Evolutionary conservation across 2,329 filamentous ascomycete genomes (phyloP).

Genomic region (Neurospora sp.): DNA sequence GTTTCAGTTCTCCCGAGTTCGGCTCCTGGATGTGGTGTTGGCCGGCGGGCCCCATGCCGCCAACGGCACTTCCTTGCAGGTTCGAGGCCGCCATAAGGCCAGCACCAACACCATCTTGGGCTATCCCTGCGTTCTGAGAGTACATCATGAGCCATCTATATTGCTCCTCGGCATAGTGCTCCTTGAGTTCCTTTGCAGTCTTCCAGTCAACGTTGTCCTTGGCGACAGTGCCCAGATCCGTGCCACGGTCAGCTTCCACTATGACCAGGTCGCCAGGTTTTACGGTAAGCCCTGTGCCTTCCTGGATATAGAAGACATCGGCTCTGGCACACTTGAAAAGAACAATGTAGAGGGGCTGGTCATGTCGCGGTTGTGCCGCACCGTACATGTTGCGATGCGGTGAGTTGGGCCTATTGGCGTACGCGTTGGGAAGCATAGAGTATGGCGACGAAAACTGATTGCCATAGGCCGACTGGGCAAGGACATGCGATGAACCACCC

Average conservation of each 20-base stretch:
- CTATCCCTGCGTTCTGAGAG: conserved; percentile 62
- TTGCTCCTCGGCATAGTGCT: conserved; percentile 87
- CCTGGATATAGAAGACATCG: conserved; percentile 94
- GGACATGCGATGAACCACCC: conserved; percentile 26
- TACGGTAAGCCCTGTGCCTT: conserved; percentile 84
- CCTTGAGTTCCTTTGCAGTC: conserved; percentile 78
- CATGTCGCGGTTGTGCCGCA: conserved; percentile 50
- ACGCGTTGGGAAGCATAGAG: conserved; percentile 33
- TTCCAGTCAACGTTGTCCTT: conserved; percentile 82
- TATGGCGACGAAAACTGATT: conserved; percentile 38
- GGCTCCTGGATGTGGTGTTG: conserved; percentile 66
- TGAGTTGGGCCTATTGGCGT: conserved; percentile 43
- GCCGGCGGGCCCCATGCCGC: conserved; percentile 66
- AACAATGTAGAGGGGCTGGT: conserved; percentile 74
- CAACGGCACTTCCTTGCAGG: conserved; percentile 59
- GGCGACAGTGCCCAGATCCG: conserved; percentile 87
- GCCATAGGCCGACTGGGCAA: conserved; percentile 27
- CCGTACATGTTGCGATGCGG: conserved; percentile 53
- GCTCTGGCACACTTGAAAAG: conserved; percentile 94
- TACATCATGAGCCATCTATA: conserved; percentile 99
- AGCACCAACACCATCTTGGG: conserved; percentile 48
- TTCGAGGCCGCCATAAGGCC: conserved; percentile 55
- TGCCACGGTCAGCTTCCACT: conserved; percentile 92
- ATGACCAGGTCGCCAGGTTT: conserved; percentile 92
- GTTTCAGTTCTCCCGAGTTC: conserved; percentile 68